Base-by-base conservation (phyloP, 495 filamentous ascomycete genomes). In the Mytilinidion resinicola region DNA sequence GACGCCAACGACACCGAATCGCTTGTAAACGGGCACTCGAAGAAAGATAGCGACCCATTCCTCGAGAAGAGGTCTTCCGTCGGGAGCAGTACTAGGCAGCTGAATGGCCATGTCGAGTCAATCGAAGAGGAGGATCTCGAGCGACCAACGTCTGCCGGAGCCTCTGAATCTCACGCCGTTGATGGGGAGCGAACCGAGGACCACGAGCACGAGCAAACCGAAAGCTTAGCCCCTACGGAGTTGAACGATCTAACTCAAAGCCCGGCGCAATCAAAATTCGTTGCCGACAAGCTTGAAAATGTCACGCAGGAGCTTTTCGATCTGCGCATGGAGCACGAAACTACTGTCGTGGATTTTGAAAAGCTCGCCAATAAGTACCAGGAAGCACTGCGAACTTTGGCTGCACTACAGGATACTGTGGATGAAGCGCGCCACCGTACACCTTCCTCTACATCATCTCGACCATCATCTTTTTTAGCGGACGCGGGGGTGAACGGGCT, bases 231-330 rank as follows among this genome's bases (percentile, higher is more conserved):
- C 6, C 70, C 78, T 5, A 52, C 55, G 20, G 62, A 68, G 17
- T 7, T 34, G 20, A 11, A 49, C 1, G 60, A 68, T 5, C 20
- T 54, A 33, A 61, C 66, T 34, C 77, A 82, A 53, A 91, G 85
- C 67, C 87, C 90, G 8, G 86, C 88, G 0, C 90, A 96, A 67
- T 85, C 83, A 34, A 86, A 87, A 59, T 89, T 89, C 64, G 86
- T 97, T 51, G 85, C 87, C 11, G 92, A 97, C 69, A 96, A 97
- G 74, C 80, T 98, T 38, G 91, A 96, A 62, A 88, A 81, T 44
- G 85, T 97, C 46, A 91, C 86, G 14, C 90, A 95, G 69, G 95
- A 99, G 68, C 85, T 99, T 1, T 83, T 96, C 50, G 88, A 95
- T 63, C 80, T 99, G 48, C 85, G 85, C 35, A 83, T 92, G 37